Conservation (phyloP, 2,329 filamentous ascomycete species). For the Colletotrichum limetticola region DNA sequence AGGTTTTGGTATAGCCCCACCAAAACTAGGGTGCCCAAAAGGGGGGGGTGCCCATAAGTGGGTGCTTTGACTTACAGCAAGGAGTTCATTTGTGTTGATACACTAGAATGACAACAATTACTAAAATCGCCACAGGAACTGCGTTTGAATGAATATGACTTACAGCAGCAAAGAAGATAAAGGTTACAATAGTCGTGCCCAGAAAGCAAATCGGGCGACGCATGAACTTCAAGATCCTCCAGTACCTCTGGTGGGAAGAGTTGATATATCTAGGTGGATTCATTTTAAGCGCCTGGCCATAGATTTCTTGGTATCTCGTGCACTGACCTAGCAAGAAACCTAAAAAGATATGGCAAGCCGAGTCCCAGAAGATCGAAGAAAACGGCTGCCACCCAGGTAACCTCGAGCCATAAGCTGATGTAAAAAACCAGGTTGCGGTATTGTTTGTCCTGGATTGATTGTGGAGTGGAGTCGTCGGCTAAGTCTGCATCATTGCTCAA, state of each 20-base stretch:
- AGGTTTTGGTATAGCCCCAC: too few species aligned
- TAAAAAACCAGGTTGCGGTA: slow-evolving; percentile 38
- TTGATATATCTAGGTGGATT: slow-evolving; percentile 40
- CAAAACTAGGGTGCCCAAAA: too few species aligned
- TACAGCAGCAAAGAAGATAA: slow-evolving; percentile 35
- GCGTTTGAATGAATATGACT: neutral
- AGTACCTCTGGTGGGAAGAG: slow-evolving; percentile 42
- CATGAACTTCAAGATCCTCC: slow-evolving; percentile 40
- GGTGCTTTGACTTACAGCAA: too few species aligned
- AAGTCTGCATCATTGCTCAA: slow-evolving; percentile 34
- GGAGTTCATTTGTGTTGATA: slow-evolving; percentile 31
- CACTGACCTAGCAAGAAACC: slow-evolving; percentile 40
- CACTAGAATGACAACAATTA: slow-evolving; percentile 5
- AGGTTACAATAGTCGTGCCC: slow-evolving; percentile 32
- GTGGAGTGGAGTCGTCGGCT: slow-evolving; percentile 7
- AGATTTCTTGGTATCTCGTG: neutral
- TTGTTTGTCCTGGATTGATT: slow-evolving; percentile 25
- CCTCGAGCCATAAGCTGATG: slow-evolving; percentile 38
- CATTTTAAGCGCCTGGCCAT: too few species aligned
- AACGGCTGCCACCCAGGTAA: slow-evolving; percentile 38
- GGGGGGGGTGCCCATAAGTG: too few species aligned
- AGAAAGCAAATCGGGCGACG: slow-evolving; percentile 39
- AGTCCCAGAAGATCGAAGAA: slow-evolving; percentile 36
- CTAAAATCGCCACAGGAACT: neutral
- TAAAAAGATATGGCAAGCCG: slow-evolving; percentile 39